Percentiles rank a stretch among this genome's conserved stretches.
Conservation (phyloP, 768 basidiomycete species). For the Cantharellus cinnabarinus region DNA sequence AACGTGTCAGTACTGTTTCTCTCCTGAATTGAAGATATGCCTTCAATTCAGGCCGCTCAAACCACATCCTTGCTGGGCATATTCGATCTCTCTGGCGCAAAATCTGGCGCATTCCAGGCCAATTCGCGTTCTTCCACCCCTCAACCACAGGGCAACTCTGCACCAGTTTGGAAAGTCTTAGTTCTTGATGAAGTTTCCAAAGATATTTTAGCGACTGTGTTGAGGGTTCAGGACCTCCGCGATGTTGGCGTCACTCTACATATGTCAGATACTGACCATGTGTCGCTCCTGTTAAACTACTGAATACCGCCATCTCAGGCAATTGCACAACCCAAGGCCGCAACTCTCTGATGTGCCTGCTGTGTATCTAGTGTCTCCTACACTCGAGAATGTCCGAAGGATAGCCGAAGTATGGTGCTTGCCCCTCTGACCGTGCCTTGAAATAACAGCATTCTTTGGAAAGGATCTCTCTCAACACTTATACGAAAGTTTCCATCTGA, state of each 20-base stretch:
- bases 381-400: slow-evolving; percentile 61
- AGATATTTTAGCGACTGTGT: slow-evolving; percentile 84
- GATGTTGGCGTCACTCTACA: slow-evolving; percentile 96
- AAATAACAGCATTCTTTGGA: background rate
- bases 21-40: too few species aligned
- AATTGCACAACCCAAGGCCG: slow-evolving; percentile 76
- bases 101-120: slow-evolving; percentile 13
- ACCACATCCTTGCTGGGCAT: slow-evolving; percentile 41
- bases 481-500: slow-evolving; percentile 86
- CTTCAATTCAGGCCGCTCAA: slow-evolving; percentile 57
- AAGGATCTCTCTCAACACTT: slow-evolving; percentile 66
- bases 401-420: slow-evolving; percentile 45
- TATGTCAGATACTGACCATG: slow-evolving; percentile 42
- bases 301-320: slow-evolving; percentile 28
- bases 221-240: slow-evolving; percentile 89
- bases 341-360: slow-evolving; percentile 89
- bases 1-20: too few species aligned
- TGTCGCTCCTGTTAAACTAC: background rate
- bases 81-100: slow-evolving; percentile 2
- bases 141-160: too few species aligned
- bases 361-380: slow-evolving; percentile 89
- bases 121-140: too few species aligned
- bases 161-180: slow-evolving; percentile 85
- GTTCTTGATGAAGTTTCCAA: slow-evolving; percentile 91
- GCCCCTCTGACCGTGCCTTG: background rate